Conservation (phyloP, 768 basidiomycete genomes). For the Pluteus cervinus region DNA sequence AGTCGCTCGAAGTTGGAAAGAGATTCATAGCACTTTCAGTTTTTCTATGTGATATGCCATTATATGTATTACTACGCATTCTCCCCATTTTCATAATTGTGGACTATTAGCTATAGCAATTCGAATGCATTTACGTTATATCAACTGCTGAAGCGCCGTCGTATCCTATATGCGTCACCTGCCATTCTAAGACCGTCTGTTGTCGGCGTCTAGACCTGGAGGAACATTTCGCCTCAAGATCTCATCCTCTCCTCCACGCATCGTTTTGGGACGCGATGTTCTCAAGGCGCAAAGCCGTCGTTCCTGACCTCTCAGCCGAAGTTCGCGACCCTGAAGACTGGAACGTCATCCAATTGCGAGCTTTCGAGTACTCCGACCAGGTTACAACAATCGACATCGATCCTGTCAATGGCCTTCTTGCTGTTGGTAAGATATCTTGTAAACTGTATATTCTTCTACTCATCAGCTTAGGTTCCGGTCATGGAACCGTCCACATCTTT, state of each 20-base stretch:
- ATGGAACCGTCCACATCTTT: conserved; percentile 59
- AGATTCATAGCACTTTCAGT: conserved; percentile 16
- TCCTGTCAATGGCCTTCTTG: conserved; percentile 55
- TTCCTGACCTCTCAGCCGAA: conserved; percentile 51
- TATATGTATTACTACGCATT: conserved; percentile 25
- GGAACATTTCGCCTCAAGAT: conserved; percentile 1
- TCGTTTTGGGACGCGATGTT: conserved; percentile 31
- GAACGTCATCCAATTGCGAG: conserved; percentile 43
- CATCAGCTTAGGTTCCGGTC: conserved; percentile 46
- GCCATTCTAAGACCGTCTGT: conserved; percentile 2
- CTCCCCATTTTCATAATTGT: conserved; percentile 2
- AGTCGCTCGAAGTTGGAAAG: too few species aligned
- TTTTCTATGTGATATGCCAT: conserved; percentile 16
- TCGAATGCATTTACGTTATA: conserved; percentile 3
- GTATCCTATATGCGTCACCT: too few species aligned
- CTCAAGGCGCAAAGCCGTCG: conserved; percentile 27
- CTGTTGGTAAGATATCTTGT: conserved; percentile 36
- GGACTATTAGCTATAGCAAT: not conserved
- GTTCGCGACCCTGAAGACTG: conserved; percentile 53
- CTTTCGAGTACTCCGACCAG: conserved; percentile 44
- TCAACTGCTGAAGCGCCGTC: too few species aligned
- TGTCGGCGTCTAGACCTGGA: conserved; percentile 1
- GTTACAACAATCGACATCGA: conserved; percentile 51
- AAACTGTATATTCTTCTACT: conserved; percentile 6
- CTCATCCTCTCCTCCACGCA: conserved; percentile 3